Percentiles rank a stretch among this genome's conserved stretches.
Evolutionary conservation across 371 early-diverging fungal genomes (phyloP).

Genomic region (Capillidium heterosporum): DNA sequence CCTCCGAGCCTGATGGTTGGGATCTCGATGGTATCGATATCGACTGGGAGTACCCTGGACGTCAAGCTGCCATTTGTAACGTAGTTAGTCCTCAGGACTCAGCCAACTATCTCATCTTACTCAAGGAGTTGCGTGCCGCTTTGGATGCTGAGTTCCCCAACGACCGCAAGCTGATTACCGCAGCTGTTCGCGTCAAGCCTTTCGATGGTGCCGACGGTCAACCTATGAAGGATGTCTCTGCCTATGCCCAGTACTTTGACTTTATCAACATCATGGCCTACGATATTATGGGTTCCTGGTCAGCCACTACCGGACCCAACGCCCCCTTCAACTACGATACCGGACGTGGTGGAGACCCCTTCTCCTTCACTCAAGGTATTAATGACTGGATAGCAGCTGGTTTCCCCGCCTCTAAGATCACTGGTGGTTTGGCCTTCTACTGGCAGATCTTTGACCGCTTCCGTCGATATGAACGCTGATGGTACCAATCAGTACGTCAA

Average conservation of each 20-base stretch:
- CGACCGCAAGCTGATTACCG: slow-evolving; percentile 33
- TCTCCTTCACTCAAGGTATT: slow-evolving; percentile 14
- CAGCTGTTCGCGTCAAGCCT: slow-evolving; percentile 48
- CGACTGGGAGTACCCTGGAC: slow-evolving; percentile 68
- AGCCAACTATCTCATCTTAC: slow-evolving; percentile 32
- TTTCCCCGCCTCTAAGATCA: slow-evolving; percentile 33
- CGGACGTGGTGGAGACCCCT: slow-evolving; percentile 3
- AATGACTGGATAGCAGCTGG: slow-evolving; percentile 30
- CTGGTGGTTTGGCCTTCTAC: slow-evolving; percentile 39
- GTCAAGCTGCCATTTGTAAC: slow-evolving; percentile 48
- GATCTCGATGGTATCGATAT: slow-evolving; percentile 24
- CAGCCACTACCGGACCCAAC: slow-evolving; percentile 32
- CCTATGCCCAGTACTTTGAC: slow-evolving; percentile 30
- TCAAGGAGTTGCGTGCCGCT: slow-evolving; percentile 40
- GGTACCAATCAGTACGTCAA: slow-evolving; percentile 10
- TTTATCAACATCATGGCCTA: slow-evolving; percentile 36
- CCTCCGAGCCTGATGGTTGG: slow-evolving; percentile 11
- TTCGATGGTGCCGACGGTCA: slow-evolving; percentile 31
- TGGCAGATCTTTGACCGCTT: slow-evolving; percentile 25
- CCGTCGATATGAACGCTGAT: slow-evolving; percentile 11
- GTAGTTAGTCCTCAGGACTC: slow-evolving; percentile 27
- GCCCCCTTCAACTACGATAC: slow-evolving; percentile 39
- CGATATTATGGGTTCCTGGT: slow-evolving; percentile 38
- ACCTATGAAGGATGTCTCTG: slow-evolving; percentile 32
- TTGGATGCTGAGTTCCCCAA: slow-evolving; percentile 21